A percentile compares a stretch with the other conserved stretches of the same genome.
Evolutionary conservation across 352 stramenopile species (phyloP).

Genomic region (Globisporangium paroecandrum): DNA sequence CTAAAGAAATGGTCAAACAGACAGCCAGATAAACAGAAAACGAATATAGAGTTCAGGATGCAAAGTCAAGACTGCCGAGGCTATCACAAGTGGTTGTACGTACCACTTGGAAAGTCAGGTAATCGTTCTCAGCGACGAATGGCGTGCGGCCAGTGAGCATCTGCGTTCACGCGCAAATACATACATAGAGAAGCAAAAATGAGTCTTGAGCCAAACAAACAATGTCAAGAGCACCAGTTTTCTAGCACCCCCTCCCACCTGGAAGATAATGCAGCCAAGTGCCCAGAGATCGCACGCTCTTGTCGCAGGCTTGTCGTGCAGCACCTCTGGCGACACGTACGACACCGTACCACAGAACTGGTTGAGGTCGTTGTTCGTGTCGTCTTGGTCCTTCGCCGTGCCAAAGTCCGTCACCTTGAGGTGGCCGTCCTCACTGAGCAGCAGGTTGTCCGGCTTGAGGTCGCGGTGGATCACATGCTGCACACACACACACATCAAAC

Average conservation of each 20-base stretch:
- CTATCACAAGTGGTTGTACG: not conserved
- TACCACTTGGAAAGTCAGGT: slow-evolving; percentile 89
- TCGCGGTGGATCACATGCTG: slow-evolving; percentile 95
- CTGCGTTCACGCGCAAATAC: slow-evolving; percentile 20
- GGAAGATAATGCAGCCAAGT: slow-evolving; percentile 87
- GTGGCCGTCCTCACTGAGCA: slow-evolving; percentile 78
- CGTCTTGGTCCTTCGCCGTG: slow-evolving; percentile 82
- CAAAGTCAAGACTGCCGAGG: not conserved
- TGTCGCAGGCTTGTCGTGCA: slow-evolving; percentile 80
- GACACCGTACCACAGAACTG: slow-evolving; percentile 89
- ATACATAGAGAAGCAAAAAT: not conserved
- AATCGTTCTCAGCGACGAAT: slow-evolving; percentile 90
- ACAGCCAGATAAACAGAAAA: not conserved
- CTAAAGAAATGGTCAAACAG: slow-evolving; percentile 19
- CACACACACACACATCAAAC: not conserved
- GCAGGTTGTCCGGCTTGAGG: slow-evolving; percentile 92
- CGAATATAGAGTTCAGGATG: not conserved
- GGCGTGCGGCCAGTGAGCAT: slow-evolving; percentile 82
- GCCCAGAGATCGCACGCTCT: slow-evolving; percentile 88
- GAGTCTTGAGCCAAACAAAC: not conserved
- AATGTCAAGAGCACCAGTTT: not conserved
- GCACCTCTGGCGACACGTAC: slow-evolving; percentile 90
- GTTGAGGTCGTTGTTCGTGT: slow-evolving; percentile 45
- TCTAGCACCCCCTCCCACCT: slow-evolving; percentile 26
- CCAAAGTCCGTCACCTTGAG: slow-evolving; percentile 91